Conservation (phyloP, 192 early-diverging fungal genomes). For the Linnemannia zychae region DNA sequence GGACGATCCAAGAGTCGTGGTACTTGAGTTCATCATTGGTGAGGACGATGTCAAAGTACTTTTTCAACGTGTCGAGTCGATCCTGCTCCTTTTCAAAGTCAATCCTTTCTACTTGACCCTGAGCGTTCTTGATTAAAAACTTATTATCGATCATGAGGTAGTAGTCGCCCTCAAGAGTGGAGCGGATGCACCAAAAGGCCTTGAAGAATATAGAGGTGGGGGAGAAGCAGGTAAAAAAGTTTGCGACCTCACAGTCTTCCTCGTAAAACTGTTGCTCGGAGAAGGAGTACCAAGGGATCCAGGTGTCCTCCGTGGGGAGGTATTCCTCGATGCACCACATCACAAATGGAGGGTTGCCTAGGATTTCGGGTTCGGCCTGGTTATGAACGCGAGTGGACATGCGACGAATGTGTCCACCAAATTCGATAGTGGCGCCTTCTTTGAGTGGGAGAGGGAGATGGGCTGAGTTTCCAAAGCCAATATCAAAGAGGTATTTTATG, state of each 20-base stretch:
- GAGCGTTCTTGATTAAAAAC: slow-evolving; percentile 14
- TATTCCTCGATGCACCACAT: slow-evolving; percentile 32
- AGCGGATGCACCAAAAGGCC: slow-evolving; percentile 30
- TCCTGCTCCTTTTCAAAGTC: slow-evolving; percentile 26
- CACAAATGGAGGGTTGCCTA: slow-evolving; percentile 14
- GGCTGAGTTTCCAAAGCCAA: slow-evolving; percentile 27
- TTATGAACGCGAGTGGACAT: slow-evolving; percentile 16
- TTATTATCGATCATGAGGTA: background rate
- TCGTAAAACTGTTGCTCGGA: slow-evolving; percentile 24
- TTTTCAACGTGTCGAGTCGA: slow-evolving; percentile 17
- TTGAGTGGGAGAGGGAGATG: slow-evolving; percentile 24
- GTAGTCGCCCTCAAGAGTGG: slow-evolving; percentile 20
- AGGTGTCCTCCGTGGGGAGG: slow-evolving; percentile 12
- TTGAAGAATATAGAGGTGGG: slow-evolving; percentile 15
- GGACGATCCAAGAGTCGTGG: slow-evolving; percentile 19
- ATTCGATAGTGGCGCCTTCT: slow-evolving; percentile 23
- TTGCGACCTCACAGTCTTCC: slow-evolving; percentile 3
- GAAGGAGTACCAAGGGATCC: slow-evolving; percentile 24
- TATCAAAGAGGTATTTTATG: slow-evolving; percentile 32
- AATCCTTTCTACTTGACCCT: slow-evolving; percentile 10
- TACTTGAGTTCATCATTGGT: slow-evolving; percentile 32
- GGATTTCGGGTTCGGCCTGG: slow-evolving; percentile 9
- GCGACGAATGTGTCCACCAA: slow-evolving; percentile 22
- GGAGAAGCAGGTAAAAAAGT: slow-evolving; percentile 18
- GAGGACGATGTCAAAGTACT: slow-evolving; percentile 33